Base-by-base conservation (phyloP, 2,329 filamentous ascomycete genomes). In the Hypoxylon rubiginosum region DNA sequence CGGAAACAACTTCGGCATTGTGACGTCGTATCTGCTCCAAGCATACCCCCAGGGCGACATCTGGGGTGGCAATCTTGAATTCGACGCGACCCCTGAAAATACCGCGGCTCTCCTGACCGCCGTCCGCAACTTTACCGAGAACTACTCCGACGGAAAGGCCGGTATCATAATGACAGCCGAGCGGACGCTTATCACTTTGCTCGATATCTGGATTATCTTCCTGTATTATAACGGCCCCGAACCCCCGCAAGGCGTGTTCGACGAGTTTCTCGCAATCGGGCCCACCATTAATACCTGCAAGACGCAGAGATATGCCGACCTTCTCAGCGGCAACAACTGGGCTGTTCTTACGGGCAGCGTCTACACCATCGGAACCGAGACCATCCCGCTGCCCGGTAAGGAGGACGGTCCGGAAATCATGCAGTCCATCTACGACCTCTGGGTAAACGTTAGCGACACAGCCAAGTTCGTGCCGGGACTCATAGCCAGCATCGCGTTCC, bases 161-260 rank as follows among this genome's bases (percentile, higher is more conserved):
- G 86, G 82, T 11, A 83, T 90, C 49, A 90, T 90, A 66, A 75
- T 86, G 50, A 90, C 86, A 0, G 81, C 82, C 2, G 82, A 87
- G 71, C 79, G 83, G 15, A 81, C 81, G 0, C 68, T 78, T 3
- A 73, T 80, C 2, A 79, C 80, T 10, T 62, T 83, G 0, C 69
- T 87, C 50, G 81, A 88, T 65, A 79, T 85, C 19, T 89, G 86
- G 85, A 81, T 88, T 62, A 76, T 91, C 64, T 90, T 90, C 75
- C 73, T 88, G 36, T 90, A 88, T 78, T 90, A 90, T 74, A 86
- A 91, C 74, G 88, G 85, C 0, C 81, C 83, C 0, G 75, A 77
- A 54, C 83, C 83, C 0, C 87, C 88, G 0, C 72, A 78, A 1
- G 83, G 79, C 4, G 81, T 86, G 1, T 90, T 91, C 63, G 80